Base-by-base conservation (phyloP, 495 filamentous ascomycete genomes). In the Penicillium longicatenatum region DNA sequence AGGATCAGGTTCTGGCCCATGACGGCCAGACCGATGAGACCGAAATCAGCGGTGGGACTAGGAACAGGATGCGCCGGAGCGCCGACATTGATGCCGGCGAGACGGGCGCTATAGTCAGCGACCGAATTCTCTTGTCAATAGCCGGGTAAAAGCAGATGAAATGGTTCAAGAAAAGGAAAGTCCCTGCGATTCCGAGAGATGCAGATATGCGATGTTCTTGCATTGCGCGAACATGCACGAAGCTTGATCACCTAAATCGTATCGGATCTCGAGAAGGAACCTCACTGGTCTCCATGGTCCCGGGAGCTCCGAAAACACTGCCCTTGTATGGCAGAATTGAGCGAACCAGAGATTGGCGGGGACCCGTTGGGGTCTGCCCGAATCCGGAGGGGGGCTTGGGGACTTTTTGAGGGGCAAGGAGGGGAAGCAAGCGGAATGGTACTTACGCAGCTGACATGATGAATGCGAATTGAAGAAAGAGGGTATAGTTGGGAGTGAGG, bases 1-100 rank as follows among this genome's bases (percentile, higher is more conserved):
- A 98, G 80, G 82, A 98, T 98, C 83, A 98, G 81, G 84, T 98
- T 98, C 86, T 97, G 84, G 64, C 88, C 88, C 94, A 98, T 98
- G 70, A 98, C 93, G 78, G 95, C 94, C 83, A 98, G 85, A 88
- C 94, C 94, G 78, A 98, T 98, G 73, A 98, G 92, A 85, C 94
- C 94, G 81, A 98, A 92, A 88, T 98, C 83, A 78, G 80, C 83
- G 14, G 37, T 39, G 16, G 37, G 37, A 83, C 83, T 86, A 61
- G 76, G 77, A 67, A 60, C 64, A 69, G 69, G 67, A 62, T 70
- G 80, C 84, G 77, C 82, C 72, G 81, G 74, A 70, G 82, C 80
- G 72, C 88, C 87, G 80, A 91, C 81, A 83, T 86, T 83, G 74
- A 93, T 90, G 82, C 84, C 86, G 79, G 90, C 88, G 69, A 94